Conservation (phyloP, 768 basidiomycete genomes). For the Lentinula raphanica region DNA sequence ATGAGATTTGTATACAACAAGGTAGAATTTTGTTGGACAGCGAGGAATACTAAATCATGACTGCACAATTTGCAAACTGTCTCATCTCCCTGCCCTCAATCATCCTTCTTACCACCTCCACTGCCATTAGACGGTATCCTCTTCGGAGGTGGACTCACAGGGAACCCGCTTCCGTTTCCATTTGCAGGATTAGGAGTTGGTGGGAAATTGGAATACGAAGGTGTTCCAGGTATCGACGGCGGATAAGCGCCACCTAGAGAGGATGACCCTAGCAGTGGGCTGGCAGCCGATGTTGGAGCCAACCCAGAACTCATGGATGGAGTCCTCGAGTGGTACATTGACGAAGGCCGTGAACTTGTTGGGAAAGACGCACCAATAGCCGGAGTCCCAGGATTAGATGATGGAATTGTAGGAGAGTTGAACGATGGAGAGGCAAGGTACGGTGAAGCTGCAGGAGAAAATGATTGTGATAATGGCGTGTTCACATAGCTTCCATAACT, state of each 20-base stretch:
- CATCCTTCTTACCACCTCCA: constrained; percentile 13
- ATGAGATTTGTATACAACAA: neutral
- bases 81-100: constrained; percentile 1
- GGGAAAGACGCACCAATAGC: constrained; percentile 6
- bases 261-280: neutral
- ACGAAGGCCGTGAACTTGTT: neutral
- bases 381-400: constrained; percentile 11
- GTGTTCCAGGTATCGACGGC: constrained; percentile 3
- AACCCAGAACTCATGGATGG: constrained; percentile 3
- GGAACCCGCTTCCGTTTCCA: constrained; percentile 9
- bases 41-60: neutral
- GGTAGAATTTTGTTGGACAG: neutral
- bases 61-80: neutral
- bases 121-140: constrained; percentile 1
- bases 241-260: neutral
- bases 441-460: constrained; percentile 21
- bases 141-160: constrained; percentile 10
- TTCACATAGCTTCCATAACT: constrained; percentile 27
- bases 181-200: constrained; percentile 10
- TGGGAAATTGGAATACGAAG: constrained; percentile 1
- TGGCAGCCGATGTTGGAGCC: neutral
- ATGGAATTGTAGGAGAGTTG: constrained; percentile 9
- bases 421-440: constrained; percentile 19
- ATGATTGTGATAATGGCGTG: constrained; percentile 27
- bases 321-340: neutral